phyloP scores from a whole-genome alignment of 2,329 filamentous ascomycete species.

The Venturia asperata region DNA sequence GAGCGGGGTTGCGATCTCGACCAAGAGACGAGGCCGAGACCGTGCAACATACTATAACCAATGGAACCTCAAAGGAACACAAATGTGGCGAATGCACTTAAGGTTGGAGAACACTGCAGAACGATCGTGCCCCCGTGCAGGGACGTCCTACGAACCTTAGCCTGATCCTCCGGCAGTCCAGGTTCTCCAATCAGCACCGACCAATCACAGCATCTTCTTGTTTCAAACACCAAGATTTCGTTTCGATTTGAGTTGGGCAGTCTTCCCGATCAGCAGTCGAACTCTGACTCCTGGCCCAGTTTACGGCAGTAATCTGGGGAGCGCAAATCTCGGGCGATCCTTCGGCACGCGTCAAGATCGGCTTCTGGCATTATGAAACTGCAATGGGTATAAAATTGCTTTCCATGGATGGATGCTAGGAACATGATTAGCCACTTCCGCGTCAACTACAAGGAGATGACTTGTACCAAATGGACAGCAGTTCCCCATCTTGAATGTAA shows the following conservation, averaged over 20 bases:
- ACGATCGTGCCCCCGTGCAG: neutral
- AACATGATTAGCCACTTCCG: constrained; percentile 3
- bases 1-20: neutral
- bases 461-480: neutral
- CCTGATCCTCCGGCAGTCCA: neutral
- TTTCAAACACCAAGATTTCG: neutral
- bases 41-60: constrained; percentile 8
- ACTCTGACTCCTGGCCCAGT: neutral
- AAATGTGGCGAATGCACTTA: neutral
- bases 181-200: neutral
- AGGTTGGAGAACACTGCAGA: neutral
- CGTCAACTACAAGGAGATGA: neutral
- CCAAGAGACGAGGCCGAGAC: neutral
- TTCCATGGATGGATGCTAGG: neutral
- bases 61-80: constrained; percentile 7
- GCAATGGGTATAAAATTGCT: neutral
- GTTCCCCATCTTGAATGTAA: neutral
- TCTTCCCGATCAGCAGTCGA: neutral
- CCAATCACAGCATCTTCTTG: neutral
- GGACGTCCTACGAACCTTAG: neutral
- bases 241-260: neutral
- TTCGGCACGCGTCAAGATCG: neutral
- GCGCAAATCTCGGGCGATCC: neutral
- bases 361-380: constrained; percentile 13
- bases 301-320: neutral